A percentile compares a stretch with the other conserved stretches of the same genome.
phyloP scores from a whole-genome alignment of 2,329 filamentous ascomycete genomes.

The Trichoderma aggressivum region DNA sequence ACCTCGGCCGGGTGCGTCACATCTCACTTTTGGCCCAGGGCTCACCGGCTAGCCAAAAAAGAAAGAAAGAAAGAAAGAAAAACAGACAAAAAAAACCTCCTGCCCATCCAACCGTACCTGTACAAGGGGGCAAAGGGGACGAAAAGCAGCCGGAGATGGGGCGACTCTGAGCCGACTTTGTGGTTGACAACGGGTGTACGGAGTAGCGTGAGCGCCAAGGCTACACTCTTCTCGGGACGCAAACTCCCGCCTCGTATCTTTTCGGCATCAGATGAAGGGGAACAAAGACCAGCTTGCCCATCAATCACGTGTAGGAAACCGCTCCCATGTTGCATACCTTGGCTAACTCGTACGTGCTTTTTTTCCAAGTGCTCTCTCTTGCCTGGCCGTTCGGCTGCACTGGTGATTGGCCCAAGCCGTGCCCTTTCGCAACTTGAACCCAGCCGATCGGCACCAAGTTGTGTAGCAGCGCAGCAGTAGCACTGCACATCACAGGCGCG shows the following conservation, averaged over 20 bases:
- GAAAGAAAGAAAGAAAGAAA: no score
- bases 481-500: neutral
- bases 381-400: neutral
- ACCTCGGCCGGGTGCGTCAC: neutral
- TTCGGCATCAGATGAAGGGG: constrained; percentile 4
- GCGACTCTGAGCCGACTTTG: constrained; percentile 3
- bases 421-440: neutral
- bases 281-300: neutral
- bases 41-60: neutral
- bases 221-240: neutral
- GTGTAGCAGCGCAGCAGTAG: neutral
- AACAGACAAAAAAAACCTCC: neutral
- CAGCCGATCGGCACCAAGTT: neutral
- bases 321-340: constrained; percentile 1
- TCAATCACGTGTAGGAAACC: constrained; percentile 2
- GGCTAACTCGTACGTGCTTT: neutral
- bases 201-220: constrained; percentile 10
- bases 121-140: neutral
- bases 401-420: neutral
- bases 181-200: neutral
- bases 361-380: neutral
- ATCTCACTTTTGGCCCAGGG: neutral
- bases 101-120: neutral
- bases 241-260: constrained; percentile 11
- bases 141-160: constrained; percentile 10